A percentile compares a stretch with the other conserved stretches of the same genome.
Evolutionary conservation across 352 stramenopile genomes (phyloP).

Genomic region (Pythium guiyangense): DNA sequence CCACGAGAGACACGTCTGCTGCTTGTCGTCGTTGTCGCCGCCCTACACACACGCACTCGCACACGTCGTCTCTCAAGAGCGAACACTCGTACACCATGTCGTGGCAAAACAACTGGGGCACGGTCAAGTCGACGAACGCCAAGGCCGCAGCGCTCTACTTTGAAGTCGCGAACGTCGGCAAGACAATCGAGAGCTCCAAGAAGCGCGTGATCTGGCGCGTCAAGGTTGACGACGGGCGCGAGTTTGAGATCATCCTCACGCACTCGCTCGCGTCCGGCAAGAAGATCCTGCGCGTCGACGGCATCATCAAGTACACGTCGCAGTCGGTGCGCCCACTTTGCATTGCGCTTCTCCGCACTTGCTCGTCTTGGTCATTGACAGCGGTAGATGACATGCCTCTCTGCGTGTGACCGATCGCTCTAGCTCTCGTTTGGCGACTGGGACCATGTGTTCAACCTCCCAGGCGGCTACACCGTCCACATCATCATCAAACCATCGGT

Average conservation of each 20-base stretch:
- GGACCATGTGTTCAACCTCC: conserved; percentile 83
- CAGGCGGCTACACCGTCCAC: conserved; percentile 74
- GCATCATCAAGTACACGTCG: conserved; percentile 77
- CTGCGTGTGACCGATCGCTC: neutral
- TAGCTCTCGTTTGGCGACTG: conserved; percentile 79
- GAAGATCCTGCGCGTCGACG: conserved; percentile 73
- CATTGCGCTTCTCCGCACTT: neutral
- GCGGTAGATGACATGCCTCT: neutral
- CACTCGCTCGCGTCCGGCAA: conserved; percentile 79
- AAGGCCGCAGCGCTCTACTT: conserved; percentile 72
- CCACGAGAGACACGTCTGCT: neutral
- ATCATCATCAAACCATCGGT: conserved; percentile 84
- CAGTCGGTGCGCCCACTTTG: conserved; percentile 36
- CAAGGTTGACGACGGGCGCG: conserved; percentile 74
- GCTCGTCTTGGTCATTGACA: neutral
- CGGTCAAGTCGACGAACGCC: conserved; percentile 66
- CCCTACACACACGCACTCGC: neutral
- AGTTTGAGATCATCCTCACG: conserved; percentile 82
- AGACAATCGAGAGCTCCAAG: conserved; percentile 83
- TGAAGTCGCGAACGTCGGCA: conserved; percentile 78
- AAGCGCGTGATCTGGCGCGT: conserved; percentile 80
- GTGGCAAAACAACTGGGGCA: conserved; percentile 64
- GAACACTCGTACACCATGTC: conserved; percentile 27
- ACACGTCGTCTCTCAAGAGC: neutral
- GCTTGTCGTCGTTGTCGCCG: neutral